These are phyloP conservation scores for Botryotinia calthae DNA, from an alignment of 2,329 filamentous ascomycete genomes.

Conservation along the genomic window DNA sequence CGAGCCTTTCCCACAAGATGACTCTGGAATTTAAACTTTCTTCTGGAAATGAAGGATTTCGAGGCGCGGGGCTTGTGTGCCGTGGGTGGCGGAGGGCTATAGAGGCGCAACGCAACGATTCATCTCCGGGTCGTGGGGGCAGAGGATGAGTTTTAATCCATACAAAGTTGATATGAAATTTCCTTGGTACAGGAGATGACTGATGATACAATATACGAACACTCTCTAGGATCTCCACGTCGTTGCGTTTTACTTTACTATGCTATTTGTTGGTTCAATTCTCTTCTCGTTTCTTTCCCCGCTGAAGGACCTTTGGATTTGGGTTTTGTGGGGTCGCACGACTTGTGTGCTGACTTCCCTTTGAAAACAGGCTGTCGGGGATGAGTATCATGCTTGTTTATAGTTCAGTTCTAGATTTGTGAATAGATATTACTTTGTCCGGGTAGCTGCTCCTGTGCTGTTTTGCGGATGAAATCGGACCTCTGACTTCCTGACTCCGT, in stretches of 20 bases:
- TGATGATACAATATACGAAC: neutral
- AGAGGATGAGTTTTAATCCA: neutral
- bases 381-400: too few relatives aligned
- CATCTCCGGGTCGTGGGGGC: neutral
- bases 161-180: neutral
- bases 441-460: neutral
- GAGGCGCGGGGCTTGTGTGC: neutral
- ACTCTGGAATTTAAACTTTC: slow-evolving; percentile 33
- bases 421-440: neutral
- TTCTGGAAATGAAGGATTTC: neutral
- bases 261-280: neutral
- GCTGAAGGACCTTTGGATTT: neutral
- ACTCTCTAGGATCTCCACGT: too few relatives aligned
- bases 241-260: neutral
- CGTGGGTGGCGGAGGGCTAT: neutral
- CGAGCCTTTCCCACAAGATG: slow-evolving; percentile 28
- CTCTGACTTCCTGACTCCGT: neutral
- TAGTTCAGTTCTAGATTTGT: neutral
- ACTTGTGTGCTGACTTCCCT: neutral
- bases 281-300: neutral
- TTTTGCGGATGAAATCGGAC: neutral
- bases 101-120: neutral
- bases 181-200: neutral
- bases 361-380: neutral
- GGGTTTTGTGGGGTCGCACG: neutral